Evolutionary conservation across 306 rosid species (phyloP).

Genomic region (Casuarina cunninghamiana): DNA sequence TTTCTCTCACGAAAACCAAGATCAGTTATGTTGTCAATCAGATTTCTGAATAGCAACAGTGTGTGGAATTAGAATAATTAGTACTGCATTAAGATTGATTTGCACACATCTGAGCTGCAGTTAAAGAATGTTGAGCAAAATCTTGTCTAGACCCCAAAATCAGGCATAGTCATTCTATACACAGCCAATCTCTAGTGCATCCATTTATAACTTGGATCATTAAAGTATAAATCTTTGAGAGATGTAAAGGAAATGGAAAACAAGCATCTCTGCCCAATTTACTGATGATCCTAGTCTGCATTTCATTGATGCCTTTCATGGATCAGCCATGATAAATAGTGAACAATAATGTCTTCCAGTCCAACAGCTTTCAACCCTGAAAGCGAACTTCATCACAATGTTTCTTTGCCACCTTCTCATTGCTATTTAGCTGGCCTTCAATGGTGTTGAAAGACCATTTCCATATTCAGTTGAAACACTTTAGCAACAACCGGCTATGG

Average conservation of each 20-base stretch:
- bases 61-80: conserved; percentile 3
- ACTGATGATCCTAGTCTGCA: conserved; percentile 14
- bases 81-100: conserved; percentile 3
- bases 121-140: conserved; percentile 25
- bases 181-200: conserved; percentile 2
- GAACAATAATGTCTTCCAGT: conserved; percentile 4
- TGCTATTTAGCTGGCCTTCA: conserved; percentile 12
- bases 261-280: not conserved
- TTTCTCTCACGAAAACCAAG: not conserved
- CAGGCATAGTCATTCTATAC: not conserved
- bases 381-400: not conserved
- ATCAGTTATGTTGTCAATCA: not conserved
- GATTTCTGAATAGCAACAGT: not conserved
- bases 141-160: not conserved
- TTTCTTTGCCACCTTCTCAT: not conserved
- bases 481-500: conserved; percentile 56
- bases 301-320: not conserved
- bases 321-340: not conserved
- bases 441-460: not conserved
- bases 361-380: not conserved
- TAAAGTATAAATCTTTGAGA: not conserved
- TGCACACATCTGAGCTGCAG: conserved; percentile 25
- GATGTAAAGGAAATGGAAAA: not conserved
- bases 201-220: conserved; percentile 11
- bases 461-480: conserved; percentile 4